phyloP scores from a whole-genome alignment of 2,329 filamentous ascomycete genomes.

The Fusarium sp. region DNA sequence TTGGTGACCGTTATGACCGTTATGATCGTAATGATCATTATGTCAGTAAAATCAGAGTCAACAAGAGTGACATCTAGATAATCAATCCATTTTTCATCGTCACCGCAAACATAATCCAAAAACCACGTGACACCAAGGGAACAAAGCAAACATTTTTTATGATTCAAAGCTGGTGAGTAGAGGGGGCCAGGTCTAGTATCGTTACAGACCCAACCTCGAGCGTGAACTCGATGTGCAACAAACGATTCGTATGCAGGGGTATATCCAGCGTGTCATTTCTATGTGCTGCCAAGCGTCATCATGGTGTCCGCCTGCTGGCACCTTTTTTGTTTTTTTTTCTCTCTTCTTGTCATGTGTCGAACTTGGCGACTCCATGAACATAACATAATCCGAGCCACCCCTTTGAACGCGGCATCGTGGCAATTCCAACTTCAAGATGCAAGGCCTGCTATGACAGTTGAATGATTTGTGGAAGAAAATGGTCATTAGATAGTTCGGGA shows the following conservation, averaged over 20 bases:
- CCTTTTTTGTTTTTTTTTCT: slow-evolving; percentile 27
- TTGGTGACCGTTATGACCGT: too few species aligned
- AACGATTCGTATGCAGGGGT: slow-evolving; percentile 50
- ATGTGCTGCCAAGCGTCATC: slow-evolving; percentile 47
- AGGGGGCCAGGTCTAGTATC: slow-evolving; percentile 45
- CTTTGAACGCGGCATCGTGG: slow-evolving; percentile 39
- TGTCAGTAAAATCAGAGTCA: slow-evolving; percentile 9
- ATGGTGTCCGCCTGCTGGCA: slow-evolving; percentile 44
- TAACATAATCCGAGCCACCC: slow-evolving; percentile 36
- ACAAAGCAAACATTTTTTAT: slow-evolving; percentile 45
- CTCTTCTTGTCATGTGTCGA: slow-evolving; percentile 31
- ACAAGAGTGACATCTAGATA: slow-evolving; percentile 15
- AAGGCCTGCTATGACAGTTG: slow-evolving; percentile 49
- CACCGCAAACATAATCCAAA: slow-evolving; percentile 21
- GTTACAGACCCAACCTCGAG: slow-evolving; percentile 47
- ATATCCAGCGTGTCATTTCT: slow-evolving; percentile 52
- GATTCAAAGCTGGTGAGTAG: slow-evolving; percentile 48
- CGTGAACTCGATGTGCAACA: slow-evolving; percentile 44
- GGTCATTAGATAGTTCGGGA: slow-evolving; percentile 47
- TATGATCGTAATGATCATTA: slow-evolving; percentile 1
- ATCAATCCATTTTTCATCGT: slow-evolving; percentile 10
- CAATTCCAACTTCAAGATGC: slow-evolving; percentile 47
- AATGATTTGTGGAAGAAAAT: slow-evolving; percentile 46
- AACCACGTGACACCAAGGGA: slow-evolving; percentile 23
- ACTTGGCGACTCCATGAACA: slow-evolving; percentile 39